Conservation (phyloP, 345 rosid species). For the Clarkia xantiana region DNA sequence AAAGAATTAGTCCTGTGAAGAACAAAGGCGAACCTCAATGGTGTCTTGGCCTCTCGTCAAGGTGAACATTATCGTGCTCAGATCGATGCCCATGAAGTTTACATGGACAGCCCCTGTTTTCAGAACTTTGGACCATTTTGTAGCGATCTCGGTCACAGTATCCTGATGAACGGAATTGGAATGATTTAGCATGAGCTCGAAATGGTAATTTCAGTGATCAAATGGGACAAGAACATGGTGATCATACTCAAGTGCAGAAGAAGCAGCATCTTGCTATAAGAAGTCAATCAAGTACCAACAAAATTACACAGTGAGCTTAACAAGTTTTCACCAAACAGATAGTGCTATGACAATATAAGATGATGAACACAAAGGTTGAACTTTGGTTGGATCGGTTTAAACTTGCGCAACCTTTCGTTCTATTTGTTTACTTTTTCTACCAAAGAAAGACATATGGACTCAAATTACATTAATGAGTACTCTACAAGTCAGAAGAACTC, state of each 20-base stretch:
- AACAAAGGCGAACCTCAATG: constrained; percentile 28
- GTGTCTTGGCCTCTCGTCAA: constrained; percentile 43
- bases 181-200: background rate
- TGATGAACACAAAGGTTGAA: too few relatives aligned
- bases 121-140: constrained; percentile 60
- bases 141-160: constrained; percentile 47
- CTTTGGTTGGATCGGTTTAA: too few relatives aligned
- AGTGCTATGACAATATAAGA: too few relatives aligned
- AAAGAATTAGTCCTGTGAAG: background rate
- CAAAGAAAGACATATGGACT: background rate
- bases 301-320: too few relatives aligned
- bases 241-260: too few relatives aligned
- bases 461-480: background rate
- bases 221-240: too few relatives aligned
- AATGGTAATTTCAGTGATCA: background rate
- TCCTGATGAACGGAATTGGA: constrained; percentile 23
- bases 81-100: constrained; percentile 59
- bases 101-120: constrained; percentile 64
- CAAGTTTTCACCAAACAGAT: too few relatives aligned
- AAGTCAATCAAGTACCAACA: too few relatives aligned
- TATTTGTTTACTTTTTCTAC: background rate
- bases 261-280: too few relatives aligned
- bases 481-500: too few relatives aligned
- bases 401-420: too few relatives aligned
- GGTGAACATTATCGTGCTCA: constrained; percentile 72